These are phyloP conservation scores for Pythium volutum DNA, from an alignment of 352 stramenopile genomes.

Conservation along the genomic window DNA sequence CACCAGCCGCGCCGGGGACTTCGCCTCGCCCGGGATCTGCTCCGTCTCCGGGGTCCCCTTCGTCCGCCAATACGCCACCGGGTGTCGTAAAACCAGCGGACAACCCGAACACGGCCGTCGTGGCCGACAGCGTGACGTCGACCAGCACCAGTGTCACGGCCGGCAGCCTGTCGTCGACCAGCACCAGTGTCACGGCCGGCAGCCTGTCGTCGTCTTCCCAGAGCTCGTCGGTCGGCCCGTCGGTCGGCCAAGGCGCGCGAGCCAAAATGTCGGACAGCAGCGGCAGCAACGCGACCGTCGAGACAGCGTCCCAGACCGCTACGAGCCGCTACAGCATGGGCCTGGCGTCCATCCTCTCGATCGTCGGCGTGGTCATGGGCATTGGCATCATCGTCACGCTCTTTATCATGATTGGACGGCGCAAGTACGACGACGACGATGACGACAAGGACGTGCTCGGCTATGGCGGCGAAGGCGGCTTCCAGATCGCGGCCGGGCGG, in stretches of 20 bases:
- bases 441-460: constrained; percentile 37
- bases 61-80: too few relatives aligned
- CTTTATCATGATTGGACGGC: constrained; percentile 60
- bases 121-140: background rate
- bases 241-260: background rate
- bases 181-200: background rate
- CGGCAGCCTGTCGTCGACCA: background rate
- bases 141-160: background rate
- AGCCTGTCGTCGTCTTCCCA: constrained; percentile 9
- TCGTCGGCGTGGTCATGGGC: constrained; percentile 65
- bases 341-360: constrained; percentile 62
- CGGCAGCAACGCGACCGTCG: constrained; percentile 14
- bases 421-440: constrained; percentile 57
- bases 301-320: constrained; percentile 45
- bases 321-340: constrained; percentile 49
- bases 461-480: constrained; percentile 29
- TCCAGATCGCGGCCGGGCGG: constrained; percentile 28
- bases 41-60: too few relatives aligned
- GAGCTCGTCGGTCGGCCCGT: background rate
- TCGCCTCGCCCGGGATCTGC: background rate
- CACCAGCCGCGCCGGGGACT: background rate
- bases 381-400: constrained; percentile 52
- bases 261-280: background rate
- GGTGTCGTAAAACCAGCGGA: background rate
- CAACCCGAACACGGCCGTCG: background rate